Percentiles rank a stretch among this genome's conserved stretches.
These are phyloP conservation scores for Nicotiana sylvestris DNA, from an alignment of 257 asterid genomes.

Conservation along the genomic window DNA sequence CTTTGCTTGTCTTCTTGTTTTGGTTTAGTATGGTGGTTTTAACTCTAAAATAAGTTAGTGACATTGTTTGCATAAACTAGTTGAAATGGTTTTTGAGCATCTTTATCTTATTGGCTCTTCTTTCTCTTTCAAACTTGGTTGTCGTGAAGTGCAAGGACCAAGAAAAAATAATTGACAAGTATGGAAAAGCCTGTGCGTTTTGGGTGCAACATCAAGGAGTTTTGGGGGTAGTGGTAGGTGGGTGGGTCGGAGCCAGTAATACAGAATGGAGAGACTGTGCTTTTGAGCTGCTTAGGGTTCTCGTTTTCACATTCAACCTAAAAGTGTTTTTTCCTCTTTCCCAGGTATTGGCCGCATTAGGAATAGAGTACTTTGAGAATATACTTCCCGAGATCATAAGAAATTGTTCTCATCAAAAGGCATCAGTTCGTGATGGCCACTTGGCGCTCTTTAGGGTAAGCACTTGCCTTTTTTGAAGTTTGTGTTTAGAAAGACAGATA, in stretches of 20 bases:
- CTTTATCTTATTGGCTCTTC: neutral
- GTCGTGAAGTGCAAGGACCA: neutral
- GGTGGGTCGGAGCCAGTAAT: neutral
- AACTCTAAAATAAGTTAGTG: neutral
- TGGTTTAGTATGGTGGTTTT: neutral
- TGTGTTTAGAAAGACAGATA: neutral
- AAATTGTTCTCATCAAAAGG: conserved; percentile 87
- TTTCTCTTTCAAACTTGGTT: neutral
- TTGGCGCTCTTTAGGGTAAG: conserved; percentile 84
- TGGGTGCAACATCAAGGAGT: conserved; percentile 3
- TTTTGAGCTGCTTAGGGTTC: neutral
- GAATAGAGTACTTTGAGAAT: conserved; percentile 73
- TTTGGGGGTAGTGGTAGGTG: neutral
- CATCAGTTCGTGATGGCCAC: conserved; percentile 94
- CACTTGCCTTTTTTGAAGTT: neutral
- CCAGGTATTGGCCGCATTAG: conserved; percentile 96
- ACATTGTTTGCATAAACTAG: neutral
- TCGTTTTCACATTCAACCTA: conserved; percentile 7
- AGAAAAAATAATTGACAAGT: neutral
- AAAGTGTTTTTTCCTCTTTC: conserved; percentile 15
- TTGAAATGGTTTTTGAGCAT: conserved; percentile 2
- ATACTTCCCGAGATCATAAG: conserved; percentile 84
- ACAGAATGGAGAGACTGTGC: neutral
- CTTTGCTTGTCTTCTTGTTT: neutral
- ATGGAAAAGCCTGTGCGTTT: neutral